A percentile compares a stretch with the other conserved stretches of the same genome.
Conservation (phyloP, 2,329 filamentous ascomycete species). For the Fusarium hostae region DNA sequence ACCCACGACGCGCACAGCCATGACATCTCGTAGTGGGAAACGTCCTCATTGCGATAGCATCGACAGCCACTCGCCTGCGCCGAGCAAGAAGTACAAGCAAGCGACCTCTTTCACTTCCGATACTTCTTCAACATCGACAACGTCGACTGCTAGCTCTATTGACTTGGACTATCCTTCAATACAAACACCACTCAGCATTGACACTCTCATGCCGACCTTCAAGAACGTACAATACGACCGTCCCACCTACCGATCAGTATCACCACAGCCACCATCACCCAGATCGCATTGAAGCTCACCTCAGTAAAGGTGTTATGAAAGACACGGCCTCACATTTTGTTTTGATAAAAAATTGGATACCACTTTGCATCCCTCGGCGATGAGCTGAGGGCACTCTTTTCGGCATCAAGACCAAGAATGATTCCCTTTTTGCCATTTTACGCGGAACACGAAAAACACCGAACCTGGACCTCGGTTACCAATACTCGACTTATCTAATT, state of each 20-base stretch:
- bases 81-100: conserved; percentile 44
- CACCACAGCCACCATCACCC: conserved; percentile 42
- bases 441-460: conserved; percentile 16
- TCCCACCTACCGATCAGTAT: conserved; percentile 36
- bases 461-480: background rate
- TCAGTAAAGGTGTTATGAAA: conserved; percentile 1
- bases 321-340: conserved; percentile 19
- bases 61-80: conserved; percentile 34
- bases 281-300: conserved; percentile 35
- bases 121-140: conserved; percentile 34
- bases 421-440: conserved; percentile 12
- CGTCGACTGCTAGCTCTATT: conserved; percentile 26
- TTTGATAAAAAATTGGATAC: conserved; percentile 32
- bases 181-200: conserved; percentile 29
- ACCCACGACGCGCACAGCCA: conserved; percentile 18
- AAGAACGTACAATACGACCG: conserved; percentile 39
- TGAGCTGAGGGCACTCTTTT: conserved; percentile 19
- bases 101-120: conserved; percentile 41
- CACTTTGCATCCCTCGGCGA: conserved; percentile 24
- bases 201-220: conserved; percentile 37
- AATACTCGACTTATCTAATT: conserved; percentile 8
- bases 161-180: conserved; percentile 24
- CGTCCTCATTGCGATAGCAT: conserved; percentile 37
- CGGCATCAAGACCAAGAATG: conserved; percentile 29
- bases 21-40: conserved; percentile 39